Percentiles rank a stretch among this genome's conserved stretches.
phyloP scores from a whole-genome alignment of 441 rosid genomes.

The Erodium trifolium region DNA sequence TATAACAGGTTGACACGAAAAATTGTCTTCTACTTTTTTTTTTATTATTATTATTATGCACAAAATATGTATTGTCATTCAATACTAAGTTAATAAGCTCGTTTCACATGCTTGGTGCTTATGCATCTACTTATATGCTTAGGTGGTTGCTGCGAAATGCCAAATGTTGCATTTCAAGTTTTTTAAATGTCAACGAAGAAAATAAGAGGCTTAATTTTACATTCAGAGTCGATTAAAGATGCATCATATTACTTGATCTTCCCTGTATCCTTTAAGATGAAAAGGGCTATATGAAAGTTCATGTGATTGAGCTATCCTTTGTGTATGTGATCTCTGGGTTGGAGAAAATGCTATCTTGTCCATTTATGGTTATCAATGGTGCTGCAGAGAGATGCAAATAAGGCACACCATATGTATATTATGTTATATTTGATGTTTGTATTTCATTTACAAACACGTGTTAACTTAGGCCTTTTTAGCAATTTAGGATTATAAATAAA shows the following conservation, averaged over 20 bases:
- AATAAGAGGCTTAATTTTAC: background rate
- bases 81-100: background rate
- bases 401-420: no score
- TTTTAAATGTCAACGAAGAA: background rate
- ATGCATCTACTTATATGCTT: background rate
- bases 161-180: background rate
- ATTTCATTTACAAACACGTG: no score
- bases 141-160: background rate
- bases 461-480: no score
- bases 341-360: background rate
- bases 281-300: background rate
- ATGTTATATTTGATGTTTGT: no score
- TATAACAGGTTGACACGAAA: background rate
- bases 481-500: no score
- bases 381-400: no score
- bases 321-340: background rate
- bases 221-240: background rate
- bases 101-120: background rate
- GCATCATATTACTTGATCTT: background rate
- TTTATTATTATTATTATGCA: background rate
- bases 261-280: background rate
- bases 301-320: background rate
- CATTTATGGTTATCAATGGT: background rate
- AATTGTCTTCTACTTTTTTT: background rate
- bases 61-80: background rate